Conservation (phyloP, 2,329 filamentous ascomycete species). For the Xenoacremonium recifei region DNA sequence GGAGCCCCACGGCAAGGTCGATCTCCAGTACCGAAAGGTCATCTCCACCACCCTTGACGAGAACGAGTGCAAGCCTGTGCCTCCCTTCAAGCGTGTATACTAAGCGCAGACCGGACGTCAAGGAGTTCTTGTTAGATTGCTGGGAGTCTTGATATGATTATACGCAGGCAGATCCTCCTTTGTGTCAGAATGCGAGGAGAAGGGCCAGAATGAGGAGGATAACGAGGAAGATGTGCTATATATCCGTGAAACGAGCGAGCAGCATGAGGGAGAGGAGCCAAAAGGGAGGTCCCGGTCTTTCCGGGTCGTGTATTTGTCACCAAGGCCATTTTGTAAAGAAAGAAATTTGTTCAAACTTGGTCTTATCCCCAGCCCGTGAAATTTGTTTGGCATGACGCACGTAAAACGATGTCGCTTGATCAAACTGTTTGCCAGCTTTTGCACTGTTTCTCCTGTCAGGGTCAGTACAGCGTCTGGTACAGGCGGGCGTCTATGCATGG, state of each 20-base stretch:
- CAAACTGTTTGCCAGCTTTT: too few relatives aligned
- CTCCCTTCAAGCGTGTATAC: constrained; percentile 93
- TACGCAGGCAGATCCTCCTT: constrained; percentile 25
- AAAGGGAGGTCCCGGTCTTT: constrained; percentile 2
- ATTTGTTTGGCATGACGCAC: too few relatives aligned
- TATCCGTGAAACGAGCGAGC: constrained; percentile 20
- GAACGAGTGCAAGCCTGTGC: constrained; percentile 92
- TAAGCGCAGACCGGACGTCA: constrained; percentile 42
- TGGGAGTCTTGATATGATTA: constrained; percentile 27
- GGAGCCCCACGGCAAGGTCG: constrained; percentile 81
- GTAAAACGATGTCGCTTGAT: too few relatives aligned
- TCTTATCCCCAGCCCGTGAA: too few relatives aligned
- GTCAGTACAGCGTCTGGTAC: too few relatives aligned
- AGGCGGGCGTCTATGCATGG: too few relatives aligned
- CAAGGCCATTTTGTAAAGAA: constrained; percentile 2
- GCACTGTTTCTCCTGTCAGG: too few relatives aligned
- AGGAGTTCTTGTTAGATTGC: constrained; percentile 24
- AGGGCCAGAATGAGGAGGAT: too few relatives aligned
- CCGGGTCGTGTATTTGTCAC: constrained; percentile 10
- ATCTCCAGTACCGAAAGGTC: constrained; percentile 83
- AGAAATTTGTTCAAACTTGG: constrained; percentile 3
- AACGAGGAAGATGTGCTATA: constrained; percentile 23
- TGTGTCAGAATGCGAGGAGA: constrained; percentile 11
- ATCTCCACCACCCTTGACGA: constrained; percentile 84
- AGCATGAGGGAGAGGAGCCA: constrained; percentile 1